Percentiles rank a stretch among this genome's conserved stretches.
Conservation (phyloP, 495 filamentous ascomycete species). For the Penicillium manginii region DNA sequence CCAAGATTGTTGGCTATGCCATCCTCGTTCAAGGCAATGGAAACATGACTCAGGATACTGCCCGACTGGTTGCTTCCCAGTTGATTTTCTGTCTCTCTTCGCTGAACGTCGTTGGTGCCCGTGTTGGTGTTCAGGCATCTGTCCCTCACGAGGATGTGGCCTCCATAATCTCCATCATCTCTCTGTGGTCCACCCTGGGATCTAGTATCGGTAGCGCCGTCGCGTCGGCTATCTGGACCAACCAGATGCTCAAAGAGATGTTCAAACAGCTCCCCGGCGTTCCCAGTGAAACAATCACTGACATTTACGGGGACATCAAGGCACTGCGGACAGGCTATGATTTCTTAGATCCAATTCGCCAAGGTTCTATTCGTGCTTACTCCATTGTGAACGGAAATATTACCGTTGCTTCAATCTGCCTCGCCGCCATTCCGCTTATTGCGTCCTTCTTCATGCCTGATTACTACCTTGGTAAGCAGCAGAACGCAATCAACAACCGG, state of each 20-base stretch:
- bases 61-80: background rate
- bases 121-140: slow-evolving; percentile 5
- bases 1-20: slow-evolving; percentile 1
- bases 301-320: slow-evolving; percentile 3
- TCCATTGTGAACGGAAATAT: background rate
- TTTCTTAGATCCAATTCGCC: background rate
- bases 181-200: slow-evolving; percentile 4
- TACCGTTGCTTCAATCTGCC: background rate
- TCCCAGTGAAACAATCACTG: background rate
- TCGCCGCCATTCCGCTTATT: background rate
- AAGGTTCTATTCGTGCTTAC: slow-evolving; percentile 3
- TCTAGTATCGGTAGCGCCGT: background rate
- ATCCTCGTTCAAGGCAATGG: background rate
- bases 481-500: slow-evolving; percentile 2
- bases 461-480: slow-evolving; percentile 7
- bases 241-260: slow-evolving; percentile 1
- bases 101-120: slow-evolving; percentile 1
- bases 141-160: slow-evolving; percentile 7
- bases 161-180: background rate
- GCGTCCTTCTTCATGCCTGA: slow-evolving; percentile 1
- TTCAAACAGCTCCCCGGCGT: background rate
- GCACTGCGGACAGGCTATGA: background rate
- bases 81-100: background rate
- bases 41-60: background rate
- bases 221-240: slow-evolving; percentile 1